Evolutionary conservation across 2,329 filamentous ascomycete genomes (phyloP).

Genomic region (Neofusicoccum umdonicola): DNA sequence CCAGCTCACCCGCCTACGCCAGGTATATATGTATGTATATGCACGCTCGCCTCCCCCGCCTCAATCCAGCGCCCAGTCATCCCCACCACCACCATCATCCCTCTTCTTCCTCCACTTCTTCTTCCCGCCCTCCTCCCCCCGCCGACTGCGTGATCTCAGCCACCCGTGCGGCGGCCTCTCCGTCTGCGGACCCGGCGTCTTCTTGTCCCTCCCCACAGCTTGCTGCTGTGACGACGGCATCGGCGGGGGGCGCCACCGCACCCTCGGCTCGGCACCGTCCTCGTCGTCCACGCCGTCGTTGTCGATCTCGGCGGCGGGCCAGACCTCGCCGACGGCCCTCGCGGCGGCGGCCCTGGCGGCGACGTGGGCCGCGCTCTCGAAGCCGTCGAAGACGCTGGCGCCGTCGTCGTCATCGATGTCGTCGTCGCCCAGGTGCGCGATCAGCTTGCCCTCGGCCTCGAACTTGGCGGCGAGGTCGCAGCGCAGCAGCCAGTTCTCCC

Average conservation of each 20-base stretch:
- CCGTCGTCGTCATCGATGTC: not conserved
- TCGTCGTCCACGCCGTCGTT: not conserved
- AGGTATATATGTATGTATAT: not conserved
- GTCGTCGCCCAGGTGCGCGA: not conserved
- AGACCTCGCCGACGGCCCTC: not conserved
- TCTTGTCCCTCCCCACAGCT: too few relatives aligned
- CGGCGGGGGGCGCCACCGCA: not conserved
- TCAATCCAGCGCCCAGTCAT: not conserved
- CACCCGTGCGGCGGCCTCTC: not conserved
- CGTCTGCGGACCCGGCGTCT: too few relatives aligned
- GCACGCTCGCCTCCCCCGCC: not conserved
- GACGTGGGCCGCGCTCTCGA: not conserved
- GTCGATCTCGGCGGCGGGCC: not conserved
- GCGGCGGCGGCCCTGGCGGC: not conserved
- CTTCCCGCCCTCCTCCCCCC: too few relatives aligned
- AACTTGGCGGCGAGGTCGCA: not conserved
- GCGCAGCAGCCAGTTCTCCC: not conserved
- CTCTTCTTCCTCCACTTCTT: not conserved
- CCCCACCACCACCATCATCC: not conserved
- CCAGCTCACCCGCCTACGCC: not conserved
- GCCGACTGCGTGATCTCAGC: not conserved
- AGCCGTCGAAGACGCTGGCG: too few relatives aligned
- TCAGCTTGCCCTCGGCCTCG: not conserved
- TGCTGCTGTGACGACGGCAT: not conserved
- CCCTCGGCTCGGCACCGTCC: not conserved